Evolutionary conservation across 495 filamentous ascomycete genomes (phyloP).

Genomic region (Aspergillus cavernicola): DNA sequence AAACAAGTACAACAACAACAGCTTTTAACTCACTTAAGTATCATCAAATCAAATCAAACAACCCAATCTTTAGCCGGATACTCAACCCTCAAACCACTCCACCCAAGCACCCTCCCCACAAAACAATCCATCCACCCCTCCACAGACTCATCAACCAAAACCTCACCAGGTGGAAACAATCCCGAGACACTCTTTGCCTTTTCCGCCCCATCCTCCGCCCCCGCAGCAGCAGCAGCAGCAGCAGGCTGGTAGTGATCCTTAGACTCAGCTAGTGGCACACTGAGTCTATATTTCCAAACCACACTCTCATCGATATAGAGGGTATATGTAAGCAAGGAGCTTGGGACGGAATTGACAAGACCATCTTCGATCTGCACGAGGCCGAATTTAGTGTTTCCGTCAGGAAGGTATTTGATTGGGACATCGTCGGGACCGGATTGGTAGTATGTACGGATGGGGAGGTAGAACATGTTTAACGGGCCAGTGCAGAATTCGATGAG

Average conservation of each 20-base stretch:
- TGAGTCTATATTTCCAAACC: slow-evolving; percentile 62
- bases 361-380: slow-evolving; percentile 73
- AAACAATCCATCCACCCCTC: slow-evolving; percentile 19
- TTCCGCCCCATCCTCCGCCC: background rate
- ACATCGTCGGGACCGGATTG: slow-evolving; percentile 77
- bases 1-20: no score
- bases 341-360: slow-evolving; percentile 24
- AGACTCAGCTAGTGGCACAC: slow-evolving; percentile 22
- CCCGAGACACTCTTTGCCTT: background rate
- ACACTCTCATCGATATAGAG: slow-evolving; percentile 77
- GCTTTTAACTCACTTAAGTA: no score
- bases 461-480: slow-evolving; percentile 88
- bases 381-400: slow-evolving; percentile 88
- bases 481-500: slow-evolving; percentile 87
- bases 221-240: slow-evolving; percentile 17
- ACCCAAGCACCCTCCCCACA: slow-evolving; percentile 12
- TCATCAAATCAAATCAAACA: background rate
- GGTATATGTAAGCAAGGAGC: slow-evolving; percentile 68
- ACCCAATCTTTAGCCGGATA: slow-evolving; percentile 1
- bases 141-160: slow-evolving; percentile 26
- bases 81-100: slow-evolving; percentile 3
- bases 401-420: slow-evolving; percentile 77
- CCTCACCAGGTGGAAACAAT: slow-evolving; percentile 24
- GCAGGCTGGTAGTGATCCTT: background rate
- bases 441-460: slow-evolving; percentile 77